A percentile compares a stretch with the other conserved stretches of the same genome.
Evolutionary conservation across 768 basidiomycete genomes (phyloP).

Genomic region (Boletus subcaerulescens): DNA sequence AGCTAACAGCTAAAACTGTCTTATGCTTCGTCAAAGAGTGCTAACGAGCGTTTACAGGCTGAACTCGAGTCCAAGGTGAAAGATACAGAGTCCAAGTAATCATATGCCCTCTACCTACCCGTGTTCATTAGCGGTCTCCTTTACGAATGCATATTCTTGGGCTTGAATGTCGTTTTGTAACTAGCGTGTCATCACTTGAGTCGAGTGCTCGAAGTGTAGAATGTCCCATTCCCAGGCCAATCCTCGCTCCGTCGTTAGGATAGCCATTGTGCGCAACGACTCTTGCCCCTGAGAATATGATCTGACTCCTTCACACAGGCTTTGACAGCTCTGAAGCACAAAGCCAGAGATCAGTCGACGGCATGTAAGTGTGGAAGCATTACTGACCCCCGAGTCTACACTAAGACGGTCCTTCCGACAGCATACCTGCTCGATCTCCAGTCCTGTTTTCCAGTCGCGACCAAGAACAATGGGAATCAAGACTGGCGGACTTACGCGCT

Average conservation of each 20-base stretch:
- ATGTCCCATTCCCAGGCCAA: constrained; percentile 11
- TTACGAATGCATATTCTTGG: not conserved
- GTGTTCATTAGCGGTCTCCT: constrained; percentile 5
- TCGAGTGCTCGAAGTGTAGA: not conserved
- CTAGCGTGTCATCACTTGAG: not conserved
- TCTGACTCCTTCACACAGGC: constrained; percentile 13
- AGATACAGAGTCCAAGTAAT: constrained; percentile 21
- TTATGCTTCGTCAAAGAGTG: constrained; percentile 11
- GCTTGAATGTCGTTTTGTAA: not conserved
- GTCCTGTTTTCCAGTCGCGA: constrained; percentile 21
- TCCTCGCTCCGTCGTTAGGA: constrained; percentile 12
- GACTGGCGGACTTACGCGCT: constrained; percentile 30
- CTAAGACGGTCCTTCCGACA: constrained; percentile 4
- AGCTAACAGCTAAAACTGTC: constrained; percentile 11
- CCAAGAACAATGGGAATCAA: not conserved
- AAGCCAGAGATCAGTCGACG: constrained; percentile 23
- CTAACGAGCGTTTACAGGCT: constrained; percentile 22
- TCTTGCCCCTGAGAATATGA: not conserved
- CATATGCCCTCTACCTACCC: not conserved
- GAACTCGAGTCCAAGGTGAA: constrained; percentile 30
- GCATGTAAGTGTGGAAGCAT: constrained; percentile 12
- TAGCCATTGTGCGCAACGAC: constrained; percentile 25
- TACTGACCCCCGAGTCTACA: too few species aligned
- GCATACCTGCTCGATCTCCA: constrained; percentile 29
- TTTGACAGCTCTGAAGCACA: constrained; percentile 23